A percentile compares a stretch with the other conserved stretches of the same genome.
phyloP scores from a whole-genome alignment of 2,329 filamentous ascomycete species.

The Aspergillus pseudoviridinutans region DNA sequence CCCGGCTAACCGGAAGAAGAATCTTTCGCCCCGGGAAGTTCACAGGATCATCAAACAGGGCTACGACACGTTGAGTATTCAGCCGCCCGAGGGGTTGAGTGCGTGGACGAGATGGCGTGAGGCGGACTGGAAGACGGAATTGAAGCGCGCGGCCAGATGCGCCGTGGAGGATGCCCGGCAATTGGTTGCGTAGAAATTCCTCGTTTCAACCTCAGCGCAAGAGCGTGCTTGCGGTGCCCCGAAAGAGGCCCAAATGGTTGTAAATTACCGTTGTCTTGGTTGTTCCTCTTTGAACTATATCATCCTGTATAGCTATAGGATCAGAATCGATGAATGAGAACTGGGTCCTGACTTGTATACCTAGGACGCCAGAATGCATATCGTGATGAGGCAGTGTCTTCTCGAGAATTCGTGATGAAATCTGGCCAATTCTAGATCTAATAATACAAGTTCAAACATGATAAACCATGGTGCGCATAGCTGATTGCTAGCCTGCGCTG shows the following conservation, averaged over 20 bases:
- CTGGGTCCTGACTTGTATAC: background rate
- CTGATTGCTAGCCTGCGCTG: background rate
- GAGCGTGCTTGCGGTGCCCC: background rate
- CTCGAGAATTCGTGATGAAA: background rate
- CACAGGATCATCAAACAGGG: slow-evolving; percentile 91
- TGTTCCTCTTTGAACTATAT: background rate
- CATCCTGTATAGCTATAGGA: background rate
- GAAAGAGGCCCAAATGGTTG: background rate
- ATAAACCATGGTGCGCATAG: background rate
- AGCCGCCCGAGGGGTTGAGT: slow-evolving; percentile 80
- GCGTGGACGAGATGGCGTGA: slow-evolving; percentile 84
- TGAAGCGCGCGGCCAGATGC: slow-evolving; percentile 83
- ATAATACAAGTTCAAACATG: background rate
- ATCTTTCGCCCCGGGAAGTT: slow-evolving; percentile 78
- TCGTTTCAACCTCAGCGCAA: background rate
- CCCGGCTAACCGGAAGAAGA: slow-evolving; percentile 49
- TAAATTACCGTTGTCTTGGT: background rate
- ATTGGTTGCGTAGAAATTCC: slow-evolving; percentile 33
- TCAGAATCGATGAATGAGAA: background rate
- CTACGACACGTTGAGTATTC: slow-evolving; percentile 90
- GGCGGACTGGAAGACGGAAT: slow-evolving; percentile 72
- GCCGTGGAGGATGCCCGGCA: slow-evolving; percentile 67
- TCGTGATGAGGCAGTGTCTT: too few relatives aligned
- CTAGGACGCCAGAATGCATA: background rate
- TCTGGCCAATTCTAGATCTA: background rate